A percentile compares a stretch with the other conserved stretches of the same genome.
phyloP scores from a whole-genome alignment of 2,329 filamentous ascomycete species.

The Fusarium sulawesiense region DNA sequence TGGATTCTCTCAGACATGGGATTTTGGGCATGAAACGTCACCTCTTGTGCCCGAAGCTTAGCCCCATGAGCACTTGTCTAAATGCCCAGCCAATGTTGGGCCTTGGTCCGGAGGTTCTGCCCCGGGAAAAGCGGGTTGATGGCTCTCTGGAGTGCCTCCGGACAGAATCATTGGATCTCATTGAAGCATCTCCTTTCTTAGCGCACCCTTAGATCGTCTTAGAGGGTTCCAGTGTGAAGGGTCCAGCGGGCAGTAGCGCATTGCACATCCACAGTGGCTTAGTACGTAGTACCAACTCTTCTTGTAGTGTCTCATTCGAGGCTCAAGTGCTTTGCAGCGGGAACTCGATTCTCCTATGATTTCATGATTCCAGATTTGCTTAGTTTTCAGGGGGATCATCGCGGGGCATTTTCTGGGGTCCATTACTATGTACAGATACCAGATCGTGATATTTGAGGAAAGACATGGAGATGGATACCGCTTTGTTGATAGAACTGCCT shows the following conservation, averaged over 20 bases:
- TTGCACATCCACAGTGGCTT: slow-evolving; percentile 22
- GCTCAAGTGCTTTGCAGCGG: neutral
- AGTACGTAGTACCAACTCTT: neutral
- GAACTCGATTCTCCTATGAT: slow-evolving; percentile 11
- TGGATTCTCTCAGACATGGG: slow-evolving; percentile 33
- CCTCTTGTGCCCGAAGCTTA: slow-evolving; percentile 15
- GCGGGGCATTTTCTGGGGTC: slow-evolving; percentile 4
- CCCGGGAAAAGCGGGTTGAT: slow-evolving; percentile 14
- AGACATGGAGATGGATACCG: neutral
- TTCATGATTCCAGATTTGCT: slow-evolving; percentile 17
- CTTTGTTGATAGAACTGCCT: neutral
- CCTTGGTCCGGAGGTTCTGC: slow-evolving; percentile 24
- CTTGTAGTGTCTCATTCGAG: slow-evolving; percentile 18
- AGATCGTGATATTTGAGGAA: neutral
- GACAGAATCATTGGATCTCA: neutral
- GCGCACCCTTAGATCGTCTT: slow-evolving; percentile 5
- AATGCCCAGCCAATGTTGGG: neutral
- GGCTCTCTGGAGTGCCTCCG: slow-evolving; percentile 5
- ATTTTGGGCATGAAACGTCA: slow-evolving; percentile 31
- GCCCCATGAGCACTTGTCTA: slow-evolving; percentile 3
- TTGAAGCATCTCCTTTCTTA: slow-evolving; percentile 1
- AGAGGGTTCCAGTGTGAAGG: slow-evolving; percentile 29
- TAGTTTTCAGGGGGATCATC: slow-evolving; percentile 34
- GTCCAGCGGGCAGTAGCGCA: slow-evolving; percentile 32
- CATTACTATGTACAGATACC: neutral